Conservation (phyloP, 257 asterid species). For the Linderniella brevidens region DNA sequence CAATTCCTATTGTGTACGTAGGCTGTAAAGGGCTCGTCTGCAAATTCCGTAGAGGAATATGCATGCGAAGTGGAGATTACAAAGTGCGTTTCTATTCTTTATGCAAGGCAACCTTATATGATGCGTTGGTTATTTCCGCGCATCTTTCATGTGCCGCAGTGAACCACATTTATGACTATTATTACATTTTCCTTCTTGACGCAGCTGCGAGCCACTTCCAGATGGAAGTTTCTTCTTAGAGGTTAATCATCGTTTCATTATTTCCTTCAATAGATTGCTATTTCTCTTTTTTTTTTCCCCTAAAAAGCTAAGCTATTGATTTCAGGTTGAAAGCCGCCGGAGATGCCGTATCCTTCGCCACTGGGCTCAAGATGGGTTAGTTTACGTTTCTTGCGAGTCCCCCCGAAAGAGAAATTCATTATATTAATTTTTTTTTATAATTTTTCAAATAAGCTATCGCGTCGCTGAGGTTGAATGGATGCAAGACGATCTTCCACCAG, state of each 20-base stretch:
- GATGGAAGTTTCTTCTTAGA: slow-evolving; percentile 96
- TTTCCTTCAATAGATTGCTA: no score
- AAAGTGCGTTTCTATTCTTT: slow-evolving; percentile 84
- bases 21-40: slow-evolving; percentile 53
- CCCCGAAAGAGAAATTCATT: no score
- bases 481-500: slow-evolving; percentile 37
- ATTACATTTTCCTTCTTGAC: slow-evolving; percentile 15
- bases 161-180: slow-evolving; percentile 8
- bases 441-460: slow-evolving; percentile 47
- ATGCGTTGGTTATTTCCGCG: slow-evolving; percentile 1
- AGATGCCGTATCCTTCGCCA: slow-evolving; percentile 63
- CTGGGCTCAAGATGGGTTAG: slow-evolving; percentile 98
- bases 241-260: slow-evolving; percentile 24
- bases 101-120: slow-evolving; percentile 2
- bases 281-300: not conserved
- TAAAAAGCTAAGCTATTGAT: slow-evolving; percentile 10
- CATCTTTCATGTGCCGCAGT: no score
- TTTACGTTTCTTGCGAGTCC: slow-evolving; percentile 5
- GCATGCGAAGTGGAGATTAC: slow-evolving; percentile 98
- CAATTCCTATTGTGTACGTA: slow-evolving; percentile 13
- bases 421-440: slow-evolving; percentile 1
- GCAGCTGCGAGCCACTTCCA: slow-evolving; percentile 97
- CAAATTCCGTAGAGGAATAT: slow-evolving; percentile 72
- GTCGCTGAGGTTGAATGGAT: slow-evolving; percentile 93
- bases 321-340: slow-evolving; percentile 87